Base-by-base conservation (phyloP, 805 yeast genomes). In the Candida easanensis region DNA sequence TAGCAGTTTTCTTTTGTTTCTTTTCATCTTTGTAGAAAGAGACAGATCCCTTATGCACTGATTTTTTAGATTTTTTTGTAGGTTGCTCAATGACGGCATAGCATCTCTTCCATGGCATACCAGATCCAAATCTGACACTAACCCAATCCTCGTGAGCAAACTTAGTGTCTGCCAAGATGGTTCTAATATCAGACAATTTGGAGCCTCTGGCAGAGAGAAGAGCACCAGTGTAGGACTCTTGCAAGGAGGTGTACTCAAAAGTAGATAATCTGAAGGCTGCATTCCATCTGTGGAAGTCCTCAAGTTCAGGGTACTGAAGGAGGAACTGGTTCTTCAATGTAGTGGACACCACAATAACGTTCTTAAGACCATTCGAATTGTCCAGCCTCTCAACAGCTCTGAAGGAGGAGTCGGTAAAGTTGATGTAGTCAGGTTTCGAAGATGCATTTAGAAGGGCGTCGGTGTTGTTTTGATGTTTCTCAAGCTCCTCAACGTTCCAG, bases 51-150 rank as follows among this genome's bases (percentile, higher is more conserved):
- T 58, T 57, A 48, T 70, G 52, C 63, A 73, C 51, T 56, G 65
- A 62, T 57, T 66, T 60, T 69, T 56, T 69, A 49, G 63, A 65
- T 50, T 63, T 80, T 56, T 73, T 58, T 30, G 69, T 51, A 54
- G 89, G 68, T 52, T 90, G 90, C 52, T 85, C 86, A 44, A 91
- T 77, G 10, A 90, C 96, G 3, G 96, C 91, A 69, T 78, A 93
- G 59, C 97, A 91, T 46, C 95, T 76, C 59, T 83, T 86, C 97
- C 97, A 93, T 1, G 97, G 96, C 95, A 88, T 88, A 19, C 99
- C 99, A 9, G 93, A 78, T 16, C 99, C 98, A 63, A 91, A 93
- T 51, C 98, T 74, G 15, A 93, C 95, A 61, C 89, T 77, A 33
- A 85, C 89, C 97, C 97, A 91, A 57, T 90, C 97, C 63, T 88